A percentile compares a stretch with the other conserved stretches of the same genome.
These are phyloP conservation scores for Coemansia sp. DNA, from an alignment of 371 early-diverging fungal genomes.

Conservation along the genomic window DNA sequence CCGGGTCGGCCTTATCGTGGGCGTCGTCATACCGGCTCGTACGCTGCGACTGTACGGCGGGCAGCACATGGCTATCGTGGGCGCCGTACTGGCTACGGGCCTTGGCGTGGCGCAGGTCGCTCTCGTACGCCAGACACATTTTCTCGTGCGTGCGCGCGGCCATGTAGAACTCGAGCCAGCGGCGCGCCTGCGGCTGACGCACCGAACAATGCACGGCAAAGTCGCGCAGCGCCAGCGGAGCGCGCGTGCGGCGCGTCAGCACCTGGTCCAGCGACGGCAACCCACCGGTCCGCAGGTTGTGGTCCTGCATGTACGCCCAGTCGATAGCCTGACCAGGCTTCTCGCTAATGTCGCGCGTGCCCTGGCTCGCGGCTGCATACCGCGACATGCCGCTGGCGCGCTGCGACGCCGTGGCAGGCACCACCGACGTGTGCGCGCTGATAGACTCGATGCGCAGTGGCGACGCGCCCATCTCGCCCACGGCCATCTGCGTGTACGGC, in stretches of 20 bases:
- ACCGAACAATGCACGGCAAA: constrained; percentile 54
- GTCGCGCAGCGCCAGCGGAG: constrained; percentile 51
- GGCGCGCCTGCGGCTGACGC: constrained; percentile 52
- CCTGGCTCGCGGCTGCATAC: background rate
- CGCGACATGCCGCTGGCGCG: constrained; percentile 9
- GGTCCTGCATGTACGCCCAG: constrained; percentile 54
- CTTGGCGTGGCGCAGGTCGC: constrained; percentile 48
- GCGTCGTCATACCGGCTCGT: background rate
- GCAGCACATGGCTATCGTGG: constrained; percentile 17
- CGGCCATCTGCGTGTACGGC: constrained; percentile 38
- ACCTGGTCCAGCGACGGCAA: constrained; percentile 54
- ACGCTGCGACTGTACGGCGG: constrained; percentile 10
- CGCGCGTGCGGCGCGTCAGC: constrained; percentile 45
- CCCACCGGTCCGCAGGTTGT: constrained; percentile 51
- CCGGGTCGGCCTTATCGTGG: constrained; percentile 12
- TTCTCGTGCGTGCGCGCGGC: constrained; percentile 52
- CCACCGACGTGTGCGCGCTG: background rate
- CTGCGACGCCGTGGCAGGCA: background rate
- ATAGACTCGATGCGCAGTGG: background rate
- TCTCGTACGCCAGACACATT: constrained; percentile 51
- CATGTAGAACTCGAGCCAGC: constrained; percentile 55
- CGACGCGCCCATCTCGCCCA: constrained; percentile 22
- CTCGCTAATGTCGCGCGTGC: constrained; percentile 8
- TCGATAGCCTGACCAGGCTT: constrained; percentile 27
- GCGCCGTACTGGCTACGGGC: constrained; percentile 45